Percentiles rank a stretch among this genome's conserved stretches.
These are phyloP conservation scores for Dryadomyces quercus-mongolicae DNA, from an alignment of 2,329 filamentous ascomycete species.

Conservation along the genomic window DNA sequence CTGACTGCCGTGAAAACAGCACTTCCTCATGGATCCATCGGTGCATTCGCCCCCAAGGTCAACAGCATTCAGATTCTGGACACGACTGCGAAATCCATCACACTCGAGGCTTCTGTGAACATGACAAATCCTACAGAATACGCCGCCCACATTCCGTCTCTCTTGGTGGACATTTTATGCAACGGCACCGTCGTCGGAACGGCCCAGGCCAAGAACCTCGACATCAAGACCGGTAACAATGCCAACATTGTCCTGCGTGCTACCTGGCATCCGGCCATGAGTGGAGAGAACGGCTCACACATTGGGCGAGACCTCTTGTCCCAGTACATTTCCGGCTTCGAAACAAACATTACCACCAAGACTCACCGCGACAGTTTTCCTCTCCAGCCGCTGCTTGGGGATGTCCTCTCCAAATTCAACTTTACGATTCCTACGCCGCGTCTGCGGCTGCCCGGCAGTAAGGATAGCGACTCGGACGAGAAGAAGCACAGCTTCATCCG, in stretches of 20 bases:
- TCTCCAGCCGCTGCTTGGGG: slow-evolving; percentile 55
- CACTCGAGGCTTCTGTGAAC: slow-evolving; percentile 61
- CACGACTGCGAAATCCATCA: slow-evolving; percentile 59
- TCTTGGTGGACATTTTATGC: slow-evolving; percentile 63
- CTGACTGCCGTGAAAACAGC: slow-evolving; percentile 28
- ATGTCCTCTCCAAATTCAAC: slow-evolving; percentile 59
- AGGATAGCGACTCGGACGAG: slow-evolving; percentile 24
- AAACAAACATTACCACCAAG: slow-evolving; percentile 66
- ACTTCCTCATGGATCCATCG: slow-evolving; percentile 40
- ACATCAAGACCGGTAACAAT: slow-evolving; percentile 59
- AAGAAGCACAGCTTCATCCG: slow-evolving; percentile 54
- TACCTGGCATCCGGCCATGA: slow-evolving; percentile 60
- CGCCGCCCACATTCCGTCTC: slow-evolving; percentile 66
- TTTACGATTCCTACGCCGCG: slow-evolving; percentile 61
- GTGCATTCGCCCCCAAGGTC: slow-evolving; percentile 46
- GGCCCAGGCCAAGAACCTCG: slow-evolving; percentile 52
- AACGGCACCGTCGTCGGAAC: slow-evolving; percentile 68
- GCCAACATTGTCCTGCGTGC: slow-evolving; percentile 54
- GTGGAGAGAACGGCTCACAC: slow-evolving; percentile 46
- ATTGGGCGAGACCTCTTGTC: slow-evolving; percentile 66
- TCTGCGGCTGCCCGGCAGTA: slow-evolving; percentile 26
- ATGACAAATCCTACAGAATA: slow-evolving; percentile 87
- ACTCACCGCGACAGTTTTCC: slow-evolving; percentile 65
- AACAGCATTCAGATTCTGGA: slow-evolving; percentile 60
- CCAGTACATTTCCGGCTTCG: slow-evolving; percentile 76